Conservation (phyloP, 73 alveolate genomes). For the Effrenium voratum region DNA sequence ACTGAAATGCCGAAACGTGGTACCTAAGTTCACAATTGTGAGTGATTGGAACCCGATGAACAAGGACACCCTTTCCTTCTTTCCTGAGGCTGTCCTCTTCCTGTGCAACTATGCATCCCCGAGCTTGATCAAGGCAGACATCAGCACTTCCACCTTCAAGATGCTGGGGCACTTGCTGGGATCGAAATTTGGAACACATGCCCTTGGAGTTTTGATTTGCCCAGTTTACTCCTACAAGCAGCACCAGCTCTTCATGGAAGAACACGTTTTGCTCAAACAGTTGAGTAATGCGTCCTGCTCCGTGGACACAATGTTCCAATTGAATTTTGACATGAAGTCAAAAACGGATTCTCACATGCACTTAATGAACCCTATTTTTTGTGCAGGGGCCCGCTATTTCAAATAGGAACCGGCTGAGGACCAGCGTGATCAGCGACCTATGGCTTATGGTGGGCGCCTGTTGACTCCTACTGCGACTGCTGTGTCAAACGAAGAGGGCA, state of each 20-base stretch:
- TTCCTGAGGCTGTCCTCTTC: conserved; percentile 4
- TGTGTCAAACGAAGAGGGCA: not conserved
- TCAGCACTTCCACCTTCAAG: not conserved
- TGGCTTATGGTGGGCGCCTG: not conserved
- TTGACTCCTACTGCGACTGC: not conserved
- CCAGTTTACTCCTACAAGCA: conserved; percentile 23
- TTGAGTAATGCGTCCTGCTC: not conserved
- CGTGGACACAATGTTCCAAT: not conserved
- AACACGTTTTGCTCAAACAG: not conserved
- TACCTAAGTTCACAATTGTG: not conserved
- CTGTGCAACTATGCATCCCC: conserved; percentile 18
- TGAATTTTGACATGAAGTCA: not conserved
- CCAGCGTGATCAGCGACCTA: conserved; percentile 18
- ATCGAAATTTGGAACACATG: not conserved
- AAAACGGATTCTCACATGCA: not conserved
- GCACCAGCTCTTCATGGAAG: not conserved
- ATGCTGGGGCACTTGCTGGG: conserved; percentile 48
- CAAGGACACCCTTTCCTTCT: not conserved
- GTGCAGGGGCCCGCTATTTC: not conserved
- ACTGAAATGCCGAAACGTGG: conserved; percentile 13
- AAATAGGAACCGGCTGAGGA: not conserved
- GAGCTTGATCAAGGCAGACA: not conserved
- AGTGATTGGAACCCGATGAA: too few species aligned
- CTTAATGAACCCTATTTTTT: too few species aligned
- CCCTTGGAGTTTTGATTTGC: not conserved